phyloP scores from a whole-genome alignment of 1,284 basidiomycete species.

The Moniliophthora roreri region DNA sequence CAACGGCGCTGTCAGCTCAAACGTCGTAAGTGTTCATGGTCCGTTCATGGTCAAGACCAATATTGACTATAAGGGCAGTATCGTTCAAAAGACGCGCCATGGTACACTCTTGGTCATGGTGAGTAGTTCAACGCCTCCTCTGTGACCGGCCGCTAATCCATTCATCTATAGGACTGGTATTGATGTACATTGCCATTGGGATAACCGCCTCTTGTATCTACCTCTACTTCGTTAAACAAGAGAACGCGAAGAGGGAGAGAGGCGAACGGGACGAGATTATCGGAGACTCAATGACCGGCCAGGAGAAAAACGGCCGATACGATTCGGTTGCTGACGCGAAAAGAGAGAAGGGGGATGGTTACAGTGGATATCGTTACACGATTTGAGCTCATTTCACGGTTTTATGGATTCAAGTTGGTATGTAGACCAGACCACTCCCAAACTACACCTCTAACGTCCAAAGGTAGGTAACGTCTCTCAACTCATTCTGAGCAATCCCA shows the following conservation, averaged over 20 bases:
- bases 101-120: slow-evolving; percentile 67
- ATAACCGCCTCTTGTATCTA: slow-evolving; percentile 48
- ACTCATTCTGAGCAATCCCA: too few relatives aligned
- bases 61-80: slow-evolving; percentile 41
- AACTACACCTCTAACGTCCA: too few relatives aligned
- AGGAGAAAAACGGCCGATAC: slow-evolving; percentile 45
- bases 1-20: slow-evolving; percentile 71
- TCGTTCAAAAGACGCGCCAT: slow-evolving; percentile 63
- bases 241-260: slow-evolving; percentile 62
- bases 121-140: too few relatives aligned
- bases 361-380: slow-evolving; percentile 60
- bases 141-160: too few relatives aligned
- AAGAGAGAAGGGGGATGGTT: slow-evolving; percentile 55
- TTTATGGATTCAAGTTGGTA: too few relatives aligned
- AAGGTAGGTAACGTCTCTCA: too few relatives aligned
- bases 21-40: slow-evolving; percentile 51
- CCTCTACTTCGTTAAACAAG: slow-evolving; percentile 48
- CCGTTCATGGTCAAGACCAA: slow-evolving; percentile 6
- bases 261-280: slow-evolving; percentile 73
- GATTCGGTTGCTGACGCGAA: slow-evolving; percentile 51
- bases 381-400: slow-evolving; percentile 18
- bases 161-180: too few relatives aligned
- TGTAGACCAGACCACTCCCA: too few relatives aligned
- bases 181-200: slow-evolving; percentile 71
- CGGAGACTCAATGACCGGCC: slow-evolving; percentile 30